Base-by-base conservation (phyloP, 306 rosid genomes). In the Luffa aegyptiaca region DNA sequence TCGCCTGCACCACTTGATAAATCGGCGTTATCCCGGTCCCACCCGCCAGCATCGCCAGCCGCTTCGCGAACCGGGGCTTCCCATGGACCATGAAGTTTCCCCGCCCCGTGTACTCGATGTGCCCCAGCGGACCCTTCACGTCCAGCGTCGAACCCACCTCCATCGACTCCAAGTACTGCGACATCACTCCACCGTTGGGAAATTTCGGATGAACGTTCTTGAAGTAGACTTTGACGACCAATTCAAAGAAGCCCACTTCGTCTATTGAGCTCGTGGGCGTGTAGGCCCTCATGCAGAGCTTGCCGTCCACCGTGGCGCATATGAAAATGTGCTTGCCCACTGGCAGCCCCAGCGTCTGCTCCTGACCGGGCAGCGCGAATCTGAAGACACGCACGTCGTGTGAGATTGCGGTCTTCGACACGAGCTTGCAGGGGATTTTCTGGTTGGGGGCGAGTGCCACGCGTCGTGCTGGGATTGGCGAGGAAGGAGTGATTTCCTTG, bases 11-110 rank as follows among this genome's bases (percentile, higher is more conserved):
- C 61, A 92, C 89, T 83, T 92, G 97, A 79, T 89, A 94, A 13
- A 94, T 81, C 0, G 98, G 98, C 0, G 98, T 94, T 83, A 94
- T 94, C 57, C 98, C 97, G 2, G 97, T 89, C 65, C 98, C 98
- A 21, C 97, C 97, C 0, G 96, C 94, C 42, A 94, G 6, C 98
- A 94, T 86, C 61, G 93, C 90, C 0, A 94, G 81, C 81, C 73
- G 86, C 74, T 84, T 92, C 0, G 92, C 93, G 75, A 84, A 92
- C 76, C 55, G 87, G 45, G 57, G 84, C 33, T 88, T 86, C 0
- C 94, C 93, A 1, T 81, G 89, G 20, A 92, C 92, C 59, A 70
- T 26, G 31, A 94, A 89, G 59, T 84, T 85, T 0, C 98, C 98
- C 4, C 83, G 85, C 0, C 94, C 94, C 0, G 62, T 83, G 73